Conservation (phyloP, 495 filamentous ascomycete genomes). For the Hypoxylon subgilvum region DNA sequence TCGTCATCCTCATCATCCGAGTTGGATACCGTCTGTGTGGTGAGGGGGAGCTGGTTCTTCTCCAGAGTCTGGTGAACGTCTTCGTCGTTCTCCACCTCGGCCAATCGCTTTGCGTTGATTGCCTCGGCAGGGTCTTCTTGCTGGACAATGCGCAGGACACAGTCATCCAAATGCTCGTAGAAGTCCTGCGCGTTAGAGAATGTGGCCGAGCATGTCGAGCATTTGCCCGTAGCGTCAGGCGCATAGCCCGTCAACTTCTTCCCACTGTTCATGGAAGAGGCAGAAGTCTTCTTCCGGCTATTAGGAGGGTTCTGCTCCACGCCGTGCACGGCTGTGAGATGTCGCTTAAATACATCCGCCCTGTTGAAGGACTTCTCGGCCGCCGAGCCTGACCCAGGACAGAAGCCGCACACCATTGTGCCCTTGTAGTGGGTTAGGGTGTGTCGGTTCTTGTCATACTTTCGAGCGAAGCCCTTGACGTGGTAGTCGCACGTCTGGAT, state of each 20-base stretch:
- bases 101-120: conserved; percentile 87
- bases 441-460: conserved; percentile 99
- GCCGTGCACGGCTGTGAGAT: conserved; percentile 89
- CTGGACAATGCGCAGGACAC: conserved; percentile 95
- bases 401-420: conserved; percentile 99
- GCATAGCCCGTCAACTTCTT: conserved; percentile 69
- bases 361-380: conserved; percentile 99
- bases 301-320: conserved; percentile 97
- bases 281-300: conserved; percentile 73
- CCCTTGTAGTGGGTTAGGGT: conserved; percentile 99
- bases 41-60: conserved; percentile 73
- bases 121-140: conserved; percentile 95
- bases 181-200: conserved; percentile 97
- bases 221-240: conserved; percentile 85
- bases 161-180: conserved; percentile 99
- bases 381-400: conserved; percentile 86
- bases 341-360: conserved; percentile 97
- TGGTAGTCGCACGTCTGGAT: conserved; percentile 95
- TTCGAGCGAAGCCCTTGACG: conserved; percentile 91
- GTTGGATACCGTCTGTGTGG: conserved; percentile 60
- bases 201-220: conserved; percentile 89
- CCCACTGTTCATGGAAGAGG: conserved; percentile 43
- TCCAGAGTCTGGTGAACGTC: conserved; percentile 84
- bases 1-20: conserved; percentile 70
- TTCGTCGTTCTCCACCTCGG: conserved; percentile 80